Evolutionary conservation across 306 rosid species (phyloP).

Genomic region (Quercus aquifolioides): DNA sequence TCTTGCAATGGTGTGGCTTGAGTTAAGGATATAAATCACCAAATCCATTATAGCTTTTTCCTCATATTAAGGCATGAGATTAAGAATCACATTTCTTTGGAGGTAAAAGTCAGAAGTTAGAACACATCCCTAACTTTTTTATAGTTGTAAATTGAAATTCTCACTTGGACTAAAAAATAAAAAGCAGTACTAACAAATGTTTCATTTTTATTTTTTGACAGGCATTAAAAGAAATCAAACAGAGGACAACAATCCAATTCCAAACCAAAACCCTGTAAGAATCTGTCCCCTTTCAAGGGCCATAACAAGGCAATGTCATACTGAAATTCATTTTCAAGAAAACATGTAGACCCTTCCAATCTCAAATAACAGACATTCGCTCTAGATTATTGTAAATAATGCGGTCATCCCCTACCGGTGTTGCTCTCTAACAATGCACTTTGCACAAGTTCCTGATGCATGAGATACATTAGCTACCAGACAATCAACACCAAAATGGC

Average conservation of each 20-base stretch:
- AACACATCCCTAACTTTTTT: no score
- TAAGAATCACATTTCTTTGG: no score
- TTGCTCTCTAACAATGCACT: conserved; percentile 95
- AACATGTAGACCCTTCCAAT: conserved; percentile 6
- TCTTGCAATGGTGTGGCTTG: no score
- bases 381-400: conserved; percentile 86
- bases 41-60: no score
- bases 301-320: neutral
- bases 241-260: neutral
- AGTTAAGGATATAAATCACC: no score
- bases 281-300: neutral
- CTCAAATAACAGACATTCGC: conserved; percentile 61
- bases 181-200: no score
- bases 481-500: neutral
- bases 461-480: conserved; percentile 2
- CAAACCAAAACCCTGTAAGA: neutral
- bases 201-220: no score
- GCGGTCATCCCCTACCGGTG: conserved; percentile 81
- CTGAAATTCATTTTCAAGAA: neutral
- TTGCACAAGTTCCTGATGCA: conserved; percentile 88
- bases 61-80: no score
- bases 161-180: no score
- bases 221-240: no score
- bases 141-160: no score
- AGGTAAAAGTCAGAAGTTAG: no score